Evolutionary conservation across 2,329 filamentous ascomycete species (phyloP).

Genomic region (Xenoacremonium recifei): DNA sequence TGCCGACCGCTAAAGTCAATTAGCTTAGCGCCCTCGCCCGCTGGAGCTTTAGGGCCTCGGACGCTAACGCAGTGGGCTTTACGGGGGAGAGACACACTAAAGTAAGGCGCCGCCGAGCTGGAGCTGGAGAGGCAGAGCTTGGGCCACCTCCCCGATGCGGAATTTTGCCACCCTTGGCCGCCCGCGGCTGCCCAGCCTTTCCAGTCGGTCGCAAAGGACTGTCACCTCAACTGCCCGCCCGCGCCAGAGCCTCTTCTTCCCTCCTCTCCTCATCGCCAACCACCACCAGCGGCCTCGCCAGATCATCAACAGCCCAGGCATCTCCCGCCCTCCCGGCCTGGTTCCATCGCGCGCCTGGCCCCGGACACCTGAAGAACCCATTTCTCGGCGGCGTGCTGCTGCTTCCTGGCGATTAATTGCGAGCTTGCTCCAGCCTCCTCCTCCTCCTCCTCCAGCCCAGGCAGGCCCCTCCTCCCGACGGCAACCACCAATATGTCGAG

Average conservation of each 20-base stretch:
- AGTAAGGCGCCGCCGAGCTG: background rate
- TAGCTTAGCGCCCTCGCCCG: no score
- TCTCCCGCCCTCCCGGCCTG: constrained; percentile 18
- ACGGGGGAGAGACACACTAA: constrained; percentile 4
- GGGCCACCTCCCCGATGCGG: constrained; percentile 21
- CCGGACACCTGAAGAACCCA: constrained; percentile 11
- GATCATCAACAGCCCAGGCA: constrained; percentile 8
- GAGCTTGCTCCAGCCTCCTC: constrained; percentile 4
- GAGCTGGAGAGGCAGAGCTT: background rate
- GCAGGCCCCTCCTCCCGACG: constrained; percentile 17
- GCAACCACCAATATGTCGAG: constrained; percentile 70
- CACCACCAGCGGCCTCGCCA: constrained; percentile 13
- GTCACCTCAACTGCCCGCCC: constrained; percentile 5
- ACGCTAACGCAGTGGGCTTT: no score
- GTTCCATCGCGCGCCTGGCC: constrained; percentile 21
- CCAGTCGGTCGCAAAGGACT: constrained; percentile 26
- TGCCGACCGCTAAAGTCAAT: no score
- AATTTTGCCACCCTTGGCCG: constrained; percentile 29
- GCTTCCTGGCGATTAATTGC: background rate
- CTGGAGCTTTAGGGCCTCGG: no score
- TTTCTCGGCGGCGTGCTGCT: background rate
- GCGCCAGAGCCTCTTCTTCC: constrained; percentile 16
- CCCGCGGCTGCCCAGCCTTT: constrained; percentile 26
- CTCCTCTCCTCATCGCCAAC: constrained; percentile 21
- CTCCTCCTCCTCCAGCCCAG: constrained; percentile 14